These are phyloP conservation scores for Anethum foeniculum DNA, from an alignment of 140 eudicot species.

Conservation along the genomic window DNA sequence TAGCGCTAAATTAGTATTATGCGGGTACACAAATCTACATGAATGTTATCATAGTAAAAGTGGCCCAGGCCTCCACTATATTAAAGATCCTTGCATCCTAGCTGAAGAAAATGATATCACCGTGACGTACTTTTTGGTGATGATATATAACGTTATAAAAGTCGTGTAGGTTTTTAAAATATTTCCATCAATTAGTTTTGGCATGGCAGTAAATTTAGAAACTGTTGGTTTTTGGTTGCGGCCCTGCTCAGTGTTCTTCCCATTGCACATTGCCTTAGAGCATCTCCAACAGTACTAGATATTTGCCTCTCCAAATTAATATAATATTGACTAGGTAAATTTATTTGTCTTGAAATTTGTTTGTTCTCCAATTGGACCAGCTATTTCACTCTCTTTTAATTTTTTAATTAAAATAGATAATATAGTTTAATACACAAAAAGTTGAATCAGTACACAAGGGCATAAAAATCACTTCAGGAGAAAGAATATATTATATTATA, in stretches of 20 bases:
- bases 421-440: no score
- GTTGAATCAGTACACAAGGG: no score
- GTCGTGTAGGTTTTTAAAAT: not conserved
- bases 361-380: no score
- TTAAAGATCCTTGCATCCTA: not conserved
- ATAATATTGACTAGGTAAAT: no score
- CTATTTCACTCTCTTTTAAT: no score
- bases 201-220: not conserved
- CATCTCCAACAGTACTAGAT: no score
- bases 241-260: not conserved
- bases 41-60: not conserved
- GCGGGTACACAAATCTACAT: not conserved
- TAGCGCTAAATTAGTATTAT: not conserved
- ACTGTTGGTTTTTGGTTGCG: not conserved
- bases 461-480: no score
- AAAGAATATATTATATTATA: no score
- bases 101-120: not conserved
- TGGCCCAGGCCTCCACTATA: not conserved
- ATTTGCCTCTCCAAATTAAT: no score
- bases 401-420: no score
- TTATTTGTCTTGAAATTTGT: no score
- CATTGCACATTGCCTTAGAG: not conserved
- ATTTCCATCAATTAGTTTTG: not conserved
- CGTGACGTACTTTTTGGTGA: not conserved
- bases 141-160: not conserved